A percentile compares a stretch with the other conserved stretches of the same genome.
phyloP scores from a whole-genome alignment of 306 rosid species.

The Castanopsis chinensis region DNA sequence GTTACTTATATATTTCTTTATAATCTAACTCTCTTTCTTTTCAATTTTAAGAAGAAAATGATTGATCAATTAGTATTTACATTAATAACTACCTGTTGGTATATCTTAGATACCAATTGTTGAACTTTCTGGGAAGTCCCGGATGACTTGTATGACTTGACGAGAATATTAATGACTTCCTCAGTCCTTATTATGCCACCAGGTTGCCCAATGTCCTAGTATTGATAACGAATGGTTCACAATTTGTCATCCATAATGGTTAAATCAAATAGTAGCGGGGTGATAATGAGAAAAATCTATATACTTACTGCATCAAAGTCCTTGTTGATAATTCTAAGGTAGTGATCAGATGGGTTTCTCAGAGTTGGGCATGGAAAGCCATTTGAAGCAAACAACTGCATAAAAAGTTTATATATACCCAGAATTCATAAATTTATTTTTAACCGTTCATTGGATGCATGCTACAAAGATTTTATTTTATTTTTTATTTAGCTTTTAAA shows the following conservation, averaged over 20 bases:
- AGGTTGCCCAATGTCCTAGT: slow-evolving; percentile 38
- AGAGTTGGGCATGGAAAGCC: slow-evolving; percentile 63
- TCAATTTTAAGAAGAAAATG: not conserved
- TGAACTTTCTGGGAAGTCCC: slow-evolving; percentile 15
- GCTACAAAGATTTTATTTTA: not conserved
- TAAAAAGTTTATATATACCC: not conserved
- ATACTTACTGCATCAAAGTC: slow-evolving; percentile 58
- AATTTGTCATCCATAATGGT: not conserved
- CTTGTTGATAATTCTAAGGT: slow-evolving; percentile 66
- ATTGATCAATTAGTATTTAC: not conserved
- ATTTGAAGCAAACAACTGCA: slow-evolving; percentile 58
- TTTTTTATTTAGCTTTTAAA: no score
- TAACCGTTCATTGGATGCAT: not conserved
- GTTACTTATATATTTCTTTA: not conserved
- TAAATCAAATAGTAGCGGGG: not conserved
- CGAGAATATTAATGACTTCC: slow-evolving; percentile 29
- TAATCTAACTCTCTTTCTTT: not conserved
- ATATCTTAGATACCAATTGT: slow-evolving; percentile 13
- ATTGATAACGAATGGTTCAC: not conserved
- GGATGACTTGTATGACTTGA: slow-evolving; percentile 30
- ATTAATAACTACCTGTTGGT: slow-evolving; percentile 18
- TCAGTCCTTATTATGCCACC: slow-evolving; percentile 25
- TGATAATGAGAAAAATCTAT: not conserved
- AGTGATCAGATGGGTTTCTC: slow-evolving; percentile 72
- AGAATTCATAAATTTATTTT: not conserved